Percentiles rank a stretch among this genome's conserved stretches.
Conservation (phyloP, 306 rosid species). For the Vigna trinervia region DNA sequence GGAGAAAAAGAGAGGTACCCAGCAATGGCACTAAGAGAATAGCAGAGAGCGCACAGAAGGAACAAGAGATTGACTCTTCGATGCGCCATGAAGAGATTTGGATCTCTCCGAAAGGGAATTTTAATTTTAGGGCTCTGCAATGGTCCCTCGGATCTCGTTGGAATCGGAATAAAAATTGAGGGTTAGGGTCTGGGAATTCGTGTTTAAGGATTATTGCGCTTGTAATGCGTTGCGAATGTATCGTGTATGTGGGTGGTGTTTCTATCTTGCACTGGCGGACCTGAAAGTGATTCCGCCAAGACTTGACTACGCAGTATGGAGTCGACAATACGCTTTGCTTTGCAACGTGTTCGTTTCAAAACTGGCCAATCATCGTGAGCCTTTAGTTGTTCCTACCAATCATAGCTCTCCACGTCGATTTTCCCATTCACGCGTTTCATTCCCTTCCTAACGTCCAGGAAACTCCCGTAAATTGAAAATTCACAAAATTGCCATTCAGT, state of each 20-base stretch:
- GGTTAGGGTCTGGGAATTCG: slow-evolving; percentile 35
- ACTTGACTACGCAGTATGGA: slow-evolving; percentile 40
- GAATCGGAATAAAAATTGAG: neutral
- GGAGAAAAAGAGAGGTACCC: slow-evolving; percentile 49
- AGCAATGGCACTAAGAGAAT: slow-evolving; percentile 72
- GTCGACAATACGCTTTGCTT: slow-evolving; percentile 38
- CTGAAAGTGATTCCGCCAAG: slow-evolving; percentile 41
- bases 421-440: neutral
- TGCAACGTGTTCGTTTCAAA: slow-evolving; percentile 68
- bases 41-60: slow-evolving; percentile 66
- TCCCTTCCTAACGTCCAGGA: slow-evolving; percentile 24
- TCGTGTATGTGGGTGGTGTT: neutral
- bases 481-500: neutral
- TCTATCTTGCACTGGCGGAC: slow-evolving; percentile 30
- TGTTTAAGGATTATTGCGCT: neutral
- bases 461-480: neutral
- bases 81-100: slow-evolving; percentile 71
- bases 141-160: slow-evolving; percentile 35
- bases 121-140: slow-evolving; percentile 36
- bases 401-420: slow-evolving; percentile 39
- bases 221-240: too few species aligned
- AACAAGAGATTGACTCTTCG: slow-evolving; percentile 60
- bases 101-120: slow-evolving; percentile 47
- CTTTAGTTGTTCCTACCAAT: slow-evolving; percentile 53
- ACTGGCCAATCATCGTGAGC: slow-evolving; percentile 63